phyloP scores from a whole-genome alignment of 129 eudicot genomes.

The Centaurea solstitialis region DNA sequence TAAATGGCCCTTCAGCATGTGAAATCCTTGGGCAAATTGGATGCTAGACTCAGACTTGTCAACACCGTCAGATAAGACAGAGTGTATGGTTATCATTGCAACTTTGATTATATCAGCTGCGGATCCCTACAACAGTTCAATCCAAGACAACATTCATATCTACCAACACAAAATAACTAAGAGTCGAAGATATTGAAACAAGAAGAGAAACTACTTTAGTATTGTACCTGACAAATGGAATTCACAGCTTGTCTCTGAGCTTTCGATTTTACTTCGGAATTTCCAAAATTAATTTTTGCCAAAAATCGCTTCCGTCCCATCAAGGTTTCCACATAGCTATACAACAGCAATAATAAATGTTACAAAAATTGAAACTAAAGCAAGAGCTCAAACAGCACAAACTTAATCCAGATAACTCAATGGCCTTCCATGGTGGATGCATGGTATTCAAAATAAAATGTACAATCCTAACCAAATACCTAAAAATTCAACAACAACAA shows the following conservation, averaged over 20 bases:
- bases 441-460: no score
- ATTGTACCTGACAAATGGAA: conserved; percentile 94
- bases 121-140: conserved; percentile 40
- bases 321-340: conserved; percentile 81
- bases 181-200: neutral
- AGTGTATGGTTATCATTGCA: no score
- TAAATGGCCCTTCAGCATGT: no score
- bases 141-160: neutral
- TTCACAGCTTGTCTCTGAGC: conserved; percentile 99
- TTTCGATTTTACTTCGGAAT: conserved; percentile 84
- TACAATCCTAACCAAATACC: neutral
- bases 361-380: neutral
- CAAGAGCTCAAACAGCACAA: no score
- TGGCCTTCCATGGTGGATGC: no score
- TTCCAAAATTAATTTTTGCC: conserved; percentile 80
- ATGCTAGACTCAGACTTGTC: no score
- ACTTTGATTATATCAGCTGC: no score
- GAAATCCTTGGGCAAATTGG: no score
- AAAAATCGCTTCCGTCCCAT: conserved; percentile 91
- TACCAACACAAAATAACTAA: neutral
- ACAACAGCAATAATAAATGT: conserved; percentile 23
- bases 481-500: no score
- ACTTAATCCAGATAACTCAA: no score
- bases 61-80: no score
- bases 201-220: neutral